Base-by-base conservation (phyloP, 1,284 basidiomycete species). In the Microbotryum silenes-acaulis region DNA sequence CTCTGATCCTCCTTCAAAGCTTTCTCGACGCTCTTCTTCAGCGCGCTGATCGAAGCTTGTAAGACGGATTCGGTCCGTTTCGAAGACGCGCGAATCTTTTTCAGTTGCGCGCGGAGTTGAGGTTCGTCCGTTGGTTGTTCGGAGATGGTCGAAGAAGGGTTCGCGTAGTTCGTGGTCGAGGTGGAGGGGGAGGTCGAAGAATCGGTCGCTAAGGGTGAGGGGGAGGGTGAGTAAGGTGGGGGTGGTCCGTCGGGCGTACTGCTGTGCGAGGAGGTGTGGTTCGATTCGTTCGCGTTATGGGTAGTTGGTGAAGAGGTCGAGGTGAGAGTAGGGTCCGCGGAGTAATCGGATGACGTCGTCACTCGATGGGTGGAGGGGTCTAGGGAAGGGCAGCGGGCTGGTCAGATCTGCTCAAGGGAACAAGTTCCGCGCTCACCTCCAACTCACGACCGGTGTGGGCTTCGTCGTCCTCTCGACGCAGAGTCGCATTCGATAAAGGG, bases 1-100 rank as follows among this genome's bases (percentile, higher is more conserved):
- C 67, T 56, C 51, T 69, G 67, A 53, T 69, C 67, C 61, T 69
- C 67, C 53, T 69, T 69, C n/a, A 61, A 20, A 21, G 62, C 61
- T 31, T 69, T 69, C 14, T 69, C 67, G 25, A 69, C 63, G 12
- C 53, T 47, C 52, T 64, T 64, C 7, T 57, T 57, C 1, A 69
- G 46, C 1, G 65, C 60, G 3, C 51, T 31, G 25, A 69, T 50
- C 18, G 62, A 65, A 2, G 60, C 37, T 16, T 53, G 4, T n/a
- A 69, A 59, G 20, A 59, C n/a, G 27, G 61, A 33, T 37, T 69
- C 67, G 53, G 58, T 65, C 2, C 62, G 48, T n/a, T 64, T 63
- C 1, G 62, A 63, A 3, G 55, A 48, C 6, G 51, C 21, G 14
- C 67, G 67, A 23, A 67, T 56, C n/a, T 56, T 20, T n/a, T 66